A percentile compares a stretch with the other conserved stretches of the same genome.
phyloP scores from a whole-genome alignment of 768 basidiomycete species.

The Leccinum longicurvipes region DNA sequence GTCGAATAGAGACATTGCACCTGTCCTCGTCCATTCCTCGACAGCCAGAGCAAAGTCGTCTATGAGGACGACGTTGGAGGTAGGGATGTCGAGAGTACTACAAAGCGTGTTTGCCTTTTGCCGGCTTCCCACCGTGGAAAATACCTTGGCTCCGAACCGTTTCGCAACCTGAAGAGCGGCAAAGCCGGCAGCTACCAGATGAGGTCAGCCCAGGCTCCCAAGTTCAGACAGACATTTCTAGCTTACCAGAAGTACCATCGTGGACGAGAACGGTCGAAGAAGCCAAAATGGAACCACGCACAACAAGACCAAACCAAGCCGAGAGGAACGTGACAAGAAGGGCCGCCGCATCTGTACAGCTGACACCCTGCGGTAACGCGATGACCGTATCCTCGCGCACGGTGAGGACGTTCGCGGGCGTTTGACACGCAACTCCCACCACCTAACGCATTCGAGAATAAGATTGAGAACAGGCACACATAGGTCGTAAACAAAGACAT shows the following conservation, averaged over 20 bases:
- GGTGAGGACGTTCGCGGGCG: conserved; percentile 14
- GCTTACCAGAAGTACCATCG: conserved; percentile 26
- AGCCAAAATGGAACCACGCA: conserved; percentile 16
- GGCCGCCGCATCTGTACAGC: conserved; percentile 17
- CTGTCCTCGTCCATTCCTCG: conserved; percentile 14
- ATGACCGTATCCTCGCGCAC: conserved; percentile 13
- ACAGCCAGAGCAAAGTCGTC: conserved; percentile 9
- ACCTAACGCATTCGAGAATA: conserved; percentile 8
- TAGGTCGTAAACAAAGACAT: not conserved
- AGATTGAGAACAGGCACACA: not conserved
- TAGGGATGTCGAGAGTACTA: conserved; percentile 5
- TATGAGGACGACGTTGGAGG: conserved; percentile 9
- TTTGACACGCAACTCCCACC: conserved; percentile 17
- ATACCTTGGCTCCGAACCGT: conserved; percentile 17
- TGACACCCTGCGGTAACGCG: conserved; percentile 14
- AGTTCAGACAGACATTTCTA: not conserved
- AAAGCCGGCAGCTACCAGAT: conserved; percentile 18
- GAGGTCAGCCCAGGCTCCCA: not conserved
- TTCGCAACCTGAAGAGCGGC: conserved; percentile 27
- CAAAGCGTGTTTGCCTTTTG: conserved; percentile 17
- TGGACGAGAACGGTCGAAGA: conserved; percentile 26
- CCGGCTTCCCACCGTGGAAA: conserved; percentile 19
- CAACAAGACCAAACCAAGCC: conserved; percentile 27
- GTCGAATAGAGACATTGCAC: conserved; percentile 17
- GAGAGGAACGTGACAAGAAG: conserved; percentile 22